These are phyloP conservation scores for Strigomonas culicis DNA, from an alignment of 208 protist species.

Conservation along the genomic window DNA sequence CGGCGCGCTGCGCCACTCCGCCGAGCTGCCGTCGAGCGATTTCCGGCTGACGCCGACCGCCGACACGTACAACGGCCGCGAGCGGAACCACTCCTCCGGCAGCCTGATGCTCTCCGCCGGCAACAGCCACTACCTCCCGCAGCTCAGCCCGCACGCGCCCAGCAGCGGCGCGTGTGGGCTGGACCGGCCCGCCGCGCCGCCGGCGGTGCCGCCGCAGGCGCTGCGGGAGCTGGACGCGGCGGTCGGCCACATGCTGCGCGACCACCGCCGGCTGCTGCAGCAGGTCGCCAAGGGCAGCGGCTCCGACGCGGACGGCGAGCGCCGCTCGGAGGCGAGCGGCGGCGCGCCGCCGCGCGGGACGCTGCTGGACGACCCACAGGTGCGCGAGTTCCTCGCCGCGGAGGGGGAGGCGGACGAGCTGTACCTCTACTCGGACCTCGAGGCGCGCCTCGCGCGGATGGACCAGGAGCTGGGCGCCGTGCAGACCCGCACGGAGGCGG, in stretches of 20 bases:
- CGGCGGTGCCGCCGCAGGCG: background rate
- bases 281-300: constrained; percentile 26
- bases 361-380: constrained; percentile 46
- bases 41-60: background rate
- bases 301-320: background rate
- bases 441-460: background rate
- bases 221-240: constrained; percentile 34
- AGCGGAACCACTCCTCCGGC: background rate
- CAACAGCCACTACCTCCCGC: too few relatives aligned
- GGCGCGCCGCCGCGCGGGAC: constrained; percentile 11
- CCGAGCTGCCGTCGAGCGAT: background rate
- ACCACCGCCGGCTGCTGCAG: constrained; percentile 57
- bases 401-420: constrained; percentile 2
- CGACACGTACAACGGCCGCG: background rate
- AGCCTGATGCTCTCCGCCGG: too few relatives aligned
- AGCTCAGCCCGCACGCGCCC: background rate
- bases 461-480: background rate
- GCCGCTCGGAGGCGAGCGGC: background rate
- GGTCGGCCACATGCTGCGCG: constrained; percentile 74
- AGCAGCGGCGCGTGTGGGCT: background rate
- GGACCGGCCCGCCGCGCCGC: too few relatives aligned
- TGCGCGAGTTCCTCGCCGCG: background rate
- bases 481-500: background rate
- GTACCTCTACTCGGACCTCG: background rate
- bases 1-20: background rate